Evolutionary conservation across 768 basidiomycete species (phyloP), one percentile per base, ranked within the genome.

Genomic region (Rhizopogon salebrosus): DNA sequence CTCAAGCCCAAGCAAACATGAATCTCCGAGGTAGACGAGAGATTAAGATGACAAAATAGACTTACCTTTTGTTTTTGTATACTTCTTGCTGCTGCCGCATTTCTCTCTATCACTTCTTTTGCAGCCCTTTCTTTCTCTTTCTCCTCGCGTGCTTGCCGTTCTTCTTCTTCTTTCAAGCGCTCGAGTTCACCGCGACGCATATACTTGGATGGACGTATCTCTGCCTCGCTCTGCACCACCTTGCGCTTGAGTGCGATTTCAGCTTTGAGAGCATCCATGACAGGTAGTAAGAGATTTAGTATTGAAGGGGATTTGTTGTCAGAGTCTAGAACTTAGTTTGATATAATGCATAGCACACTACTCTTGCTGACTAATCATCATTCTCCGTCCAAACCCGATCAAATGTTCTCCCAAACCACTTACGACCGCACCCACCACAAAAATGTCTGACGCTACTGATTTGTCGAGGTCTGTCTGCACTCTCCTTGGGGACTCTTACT

Each of bases 151-250:
- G 56, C 54, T 14, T 74, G 74, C 26, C 70, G 63, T 37, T 74
- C 69, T 52, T 74, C 66, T 48, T 80, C 76, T 39, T 70, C 78
- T 56, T 75, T 79, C 37, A 90, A 64, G 20, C 80, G 80, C 58
- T 98, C 94, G 13, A 97, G 70, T n/a, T 98, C 95, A 16, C 89
- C 91, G 57, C 88, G 80, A 37, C 89, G 84, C 82, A 97, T 81
- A 69, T 98, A 98, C 72, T 98, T 97, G 20, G 75, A 80, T 0
- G 87, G 80, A 6, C 85, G 74, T n/a, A 64, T 61, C 38, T 64
- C 55, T 6, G 58, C 20, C n/a, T 76, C 78, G 11, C 79, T 72
- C 41, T 78, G 71, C 3, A 89, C 68, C 4, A 82, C 76, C 66
- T 95, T 95, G 59, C 94, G 87, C 70, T 99, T 98, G 51, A 80